Conservation (phyloP, 805 yeast species). For the Wickerhamiella alocasiicola region DNA sequence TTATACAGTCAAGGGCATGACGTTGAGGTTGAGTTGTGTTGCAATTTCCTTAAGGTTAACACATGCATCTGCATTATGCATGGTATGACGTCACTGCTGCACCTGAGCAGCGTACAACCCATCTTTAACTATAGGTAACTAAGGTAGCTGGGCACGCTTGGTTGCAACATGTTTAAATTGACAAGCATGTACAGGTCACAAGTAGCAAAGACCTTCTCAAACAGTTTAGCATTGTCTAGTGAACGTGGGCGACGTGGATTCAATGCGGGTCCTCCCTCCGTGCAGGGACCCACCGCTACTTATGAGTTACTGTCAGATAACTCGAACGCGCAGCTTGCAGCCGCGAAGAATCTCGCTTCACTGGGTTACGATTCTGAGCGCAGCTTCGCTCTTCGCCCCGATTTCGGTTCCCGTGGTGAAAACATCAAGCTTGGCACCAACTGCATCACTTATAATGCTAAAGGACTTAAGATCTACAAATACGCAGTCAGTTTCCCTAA, state of each 20-base stretch:
- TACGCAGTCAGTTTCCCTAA: conserved; percentile 8
- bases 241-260: conserved; percentile 8
- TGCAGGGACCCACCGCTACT: conserved; percentile 7
- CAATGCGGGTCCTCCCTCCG: conserved; percentile 10
- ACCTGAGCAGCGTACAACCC: too few relatives aligned
- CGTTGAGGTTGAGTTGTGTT: too few relatives aligned
- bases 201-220: too few relatives aligned
- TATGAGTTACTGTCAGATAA: conserved; percentile 1
- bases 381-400: conserved; percentile 5
- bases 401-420: conserved; percentile 8
- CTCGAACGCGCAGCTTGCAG: conserved; percentile 1
- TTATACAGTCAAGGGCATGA: too few relatives aligned
- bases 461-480: conserved; percentile 7
- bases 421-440: conserved; percentile 10
- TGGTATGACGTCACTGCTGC: too few relatives aligned
- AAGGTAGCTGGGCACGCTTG: too few relatives aligned
- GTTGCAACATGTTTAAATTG: too few relatives aligned
- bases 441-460: conserved; percentile 6
- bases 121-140: too few relatives aligned
- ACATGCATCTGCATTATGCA: too few relatives aligned
- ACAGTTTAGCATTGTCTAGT: too few relatives aligned
- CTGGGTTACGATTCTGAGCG: not conserved
- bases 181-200: too few relatives aligned
- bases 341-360: not conserved
- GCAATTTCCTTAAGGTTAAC: too few relatives aligned